Conservation (phyloP, 495 filamentous ascomycete genomes). For the Penicillium coprophilum region DNA sequence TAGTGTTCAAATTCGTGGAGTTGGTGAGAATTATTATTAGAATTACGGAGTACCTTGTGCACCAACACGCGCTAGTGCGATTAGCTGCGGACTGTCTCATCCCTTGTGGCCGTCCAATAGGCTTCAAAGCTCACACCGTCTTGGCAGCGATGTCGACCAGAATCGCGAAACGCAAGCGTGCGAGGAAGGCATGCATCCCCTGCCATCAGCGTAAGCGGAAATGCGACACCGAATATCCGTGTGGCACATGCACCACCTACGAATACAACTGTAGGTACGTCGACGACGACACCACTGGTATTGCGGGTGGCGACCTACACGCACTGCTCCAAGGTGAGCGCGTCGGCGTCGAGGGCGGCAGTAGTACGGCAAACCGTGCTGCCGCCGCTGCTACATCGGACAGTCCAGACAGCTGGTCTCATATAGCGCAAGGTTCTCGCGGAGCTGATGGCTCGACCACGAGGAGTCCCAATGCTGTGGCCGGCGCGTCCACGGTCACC, state of each 20-base stretch:
- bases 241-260: conserved; percentile 33
- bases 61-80: too few relatives aligned
- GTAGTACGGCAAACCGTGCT: conserved; percentile 1
- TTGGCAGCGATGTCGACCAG: conserved; percentile 27
- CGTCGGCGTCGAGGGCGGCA: background rate
- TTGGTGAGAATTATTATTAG: too few relatives aligned
- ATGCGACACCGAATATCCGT: conserved; percentile 32
- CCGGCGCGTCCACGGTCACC: background rate
- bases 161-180: conserved; percentile 33
- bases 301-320: background rate
- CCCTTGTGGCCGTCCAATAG: too few relatives aligned
- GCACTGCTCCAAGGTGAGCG: background rate
- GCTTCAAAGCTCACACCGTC: too few relatives aligned
- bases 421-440: conserved; percentile 3
- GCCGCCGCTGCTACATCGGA: background rate
- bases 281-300: conserved; percentile 15
- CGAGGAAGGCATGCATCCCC: conserved; percentile 33
- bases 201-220: conserved; percentile 41
- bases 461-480: conserved; percentile 19
- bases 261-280: conserved; percentile 33
- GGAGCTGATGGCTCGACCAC: conserved; percentile 17
- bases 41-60: too few relatives aligned
- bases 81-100: too few relatives aligned
- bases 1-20: too few relatives aligned
- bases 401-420: conserved; percentile 10